phyloP scores from a whole-genome alignment of 2,329 filamentous ascomycete species.

The Cadophora malorum region DNA sequence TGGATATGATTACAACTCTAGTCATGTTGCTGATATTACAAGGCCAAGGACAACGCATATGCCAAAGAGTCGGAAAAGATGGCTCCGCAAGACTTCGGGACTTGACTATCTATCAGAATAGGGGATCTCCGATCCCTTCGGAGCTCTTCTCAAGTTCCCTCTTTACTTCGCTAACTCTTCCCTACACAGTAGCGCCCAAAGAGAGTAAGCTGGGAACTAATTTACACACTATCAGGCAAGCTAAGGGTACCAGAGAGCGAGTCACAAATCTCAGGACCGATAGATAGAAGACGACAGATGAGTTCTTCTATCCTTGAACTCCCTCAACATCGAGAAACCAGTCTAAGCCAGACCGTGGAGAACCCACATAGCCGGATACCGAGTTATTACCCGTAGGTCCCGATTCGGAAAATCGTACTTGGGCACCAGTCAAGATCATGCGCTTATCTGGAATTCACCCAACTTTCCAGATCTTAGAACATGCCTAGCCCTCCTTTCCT shows the following conservation, averaged over 20 bases:
- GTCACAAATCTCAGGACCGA: neutral
- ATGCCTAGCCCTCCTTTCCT: neutral
- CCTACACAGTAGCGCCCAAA: neutral
- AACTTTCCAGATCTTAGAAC: neutral
- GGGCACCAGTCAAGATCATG: neutral
- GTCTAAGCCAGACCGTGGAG: neutral
- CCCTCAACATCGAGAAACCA: no score
- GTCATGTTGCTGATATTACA: neutral
- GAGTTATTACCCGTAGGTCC: neutral
- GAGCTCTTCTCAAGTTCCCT: neutral
- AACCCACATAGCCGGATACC: neutral
- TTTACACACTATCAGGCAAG: neutral
- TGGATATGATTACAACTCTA: neutral
- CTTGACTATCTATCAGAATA: neutral
- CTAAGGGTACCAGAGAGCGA: neutral
- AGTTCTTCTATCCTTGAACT: no score
- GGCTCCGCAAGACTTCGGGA: neutral
- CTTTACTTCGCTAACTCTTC: neutral
- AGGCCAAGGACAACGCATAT: neutral
- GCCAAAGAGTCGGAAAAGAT: neutral
- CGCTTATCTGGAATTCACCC: neutral
- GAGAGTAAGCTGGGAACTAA: neutral
- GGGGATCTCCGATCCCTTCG: neutral
- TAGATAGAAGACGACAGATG: neutral
- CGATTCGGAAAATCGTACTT: neutral